Base-by-base conservation (phyloP, 768 basidiomycete genomes). In the Cubamyces sp. region DNA sequence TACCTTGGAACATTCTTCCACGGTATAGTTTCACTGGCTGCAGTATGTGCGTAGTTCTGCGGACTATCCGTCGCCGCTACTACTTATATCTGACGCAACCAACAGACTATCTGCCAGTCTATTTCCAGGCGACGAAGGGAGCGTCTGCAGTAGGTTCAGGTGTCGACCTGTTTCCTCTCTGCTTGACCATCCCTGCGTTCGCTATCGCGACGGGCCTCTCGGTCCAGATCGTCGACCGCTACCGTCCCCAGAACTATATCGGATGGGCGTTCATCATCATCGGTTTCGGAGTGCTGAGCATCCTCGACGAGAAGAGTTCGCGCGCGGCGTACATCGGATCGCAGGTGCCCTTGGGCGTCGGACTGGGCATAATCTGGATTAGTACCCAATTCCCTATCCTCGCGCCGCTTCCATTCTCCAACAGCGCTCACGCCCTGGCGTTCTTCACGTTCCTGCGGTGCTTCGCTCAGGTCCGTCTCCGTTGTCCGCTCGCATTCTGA, bases 41-140 rank as follows among this genome's bases (percentile, higher is more conserved):
- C 63, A n/a, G 50, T 70, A 14, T 76, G 74, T 75, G 50, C 52
- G 69, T 54, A 18, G 5, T n/a, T n/a, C n/a, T 37, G 9, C 25
- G n/a, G 18, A 60, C 55, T 21, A n/a, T 19, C 2, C n/a, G 25
- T 18, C 21, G n/a, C 12, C 15, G 34, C 1, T 3, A 2, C 9
- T 26, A 2, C 9, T 26, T 12, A 16, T n/a, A 49, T 3, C 16
- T 8, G 23, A 19, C 18, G 15, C 8, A 16, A 15, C 23, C 9
- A 46, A 18, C 71, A 76, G 78, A 76, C 65, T 81, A 78, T 62
- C 67, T 77, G 5, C 78, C 78, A 2, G 76, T 79, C 16, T 82
- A 78, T 67, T 81, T 78, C 65, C 81, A 82, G 63, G 78, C 79
- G 1, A 75, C 73, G 59, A 73, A 73, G 56, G 71, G 69, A 12